A percentile compares a stretch with the other conserved stretches of the same genome.
phyloP scores from a whole-genome alignment of 331 rosid genomes.

The Prunus yedoensis region DNA sequence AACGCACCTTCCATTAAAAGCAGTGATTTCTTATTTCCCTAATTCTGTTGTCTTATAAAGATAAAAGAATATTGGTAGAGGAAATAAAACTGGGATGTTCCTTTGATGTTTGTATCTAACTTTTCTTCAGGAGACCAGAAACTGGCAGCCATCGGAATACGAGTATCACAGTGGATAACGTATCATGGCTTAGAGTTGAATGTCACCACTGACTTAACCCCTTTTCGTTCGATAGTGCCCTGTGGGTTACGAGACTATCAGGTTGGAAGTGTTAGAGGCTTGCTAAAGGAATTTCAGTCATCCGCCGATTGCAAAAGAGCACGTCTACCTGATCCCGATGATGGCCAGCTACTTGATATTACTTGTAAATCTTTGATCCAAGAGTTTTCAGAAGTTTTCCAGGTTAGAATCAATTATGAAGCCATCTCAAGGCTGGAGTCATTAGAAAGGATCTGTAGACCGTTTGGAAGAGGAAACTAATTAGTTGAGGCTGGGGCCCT shows the following conservation, averaged over 20 bases:
- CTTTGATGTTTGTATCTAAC: neutral
- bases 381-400: conserved; percentile 63
- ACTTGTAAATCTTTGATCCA: conserved; percentile 47
- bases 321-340: conserved; percentile 20
- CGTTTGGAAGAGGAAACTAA: neutral
- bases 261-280: conserved; percentile 63
- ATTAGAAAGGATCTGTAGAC: conserved; percentile 12
- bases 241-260: conserved; percentile 60
- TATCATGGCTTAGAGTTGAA: too few species aligned
- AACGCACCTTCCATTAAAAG: neutral
- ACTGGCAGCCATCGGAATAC: conserved; percentile 78
- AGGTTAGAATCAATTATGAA: conserved; percentile 42
- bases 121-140: conserved; percentile 61
- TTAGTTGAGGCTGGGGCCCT: conserved; percentile 8
- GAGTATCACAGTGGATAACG: conserved; percentile 31
- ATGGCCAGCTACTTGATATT: conserved; percentile 45
- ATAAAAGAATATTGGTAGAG: neutral
- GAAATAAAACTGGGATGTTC: neutral
- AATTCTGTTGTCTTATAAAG: too few species aligned
- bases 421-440: conserved; percentile 22
- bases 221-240: conserved; percentile 25
- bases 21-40: neutral
- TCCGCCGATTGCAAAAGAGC: conserved; percentile 12
- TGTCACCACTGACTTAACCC: too few species aligned
- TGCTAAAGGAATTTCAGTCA: conserved; percentile 37